Evolutionary conservation across 371 early-diverging fungal genomes (phyloP).

Genomic region (Rhizopus microsporus): DNA sequence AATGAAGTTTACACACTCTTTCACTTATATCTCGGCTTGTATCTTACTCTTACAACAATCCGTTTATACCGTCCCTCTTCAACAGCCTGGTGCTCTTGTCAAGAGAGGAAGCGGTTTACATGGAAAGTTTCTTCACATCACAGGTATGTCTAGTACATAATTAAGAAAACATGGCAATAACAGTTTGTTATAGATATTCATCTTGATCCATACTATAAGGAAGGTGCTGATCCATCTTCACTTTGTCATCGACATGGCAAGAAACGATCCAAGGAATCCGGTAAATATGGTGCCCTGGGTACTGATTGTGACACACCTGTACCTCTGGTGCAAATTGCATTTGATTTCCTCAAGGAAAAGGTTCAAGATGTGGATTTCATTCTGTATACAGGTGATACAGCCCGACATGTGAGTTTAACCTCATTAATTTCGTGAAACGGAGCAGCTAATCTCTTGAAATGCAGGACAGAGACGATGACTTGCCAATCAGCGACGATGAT

Average conservation of each 20-base stretch:
- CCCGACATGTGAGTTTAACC: conserved; percentile 40
- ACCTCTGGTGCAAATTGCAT: conserved; percentile 34
- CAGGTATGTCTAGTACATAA: conserved; percentile 25
- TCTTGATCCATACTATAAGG: conserved; percentile 34
- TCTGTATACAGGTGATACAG: conserved; percentile 54
- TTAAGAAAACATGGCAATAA: neutral
- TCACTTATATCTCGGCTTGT: conserved; percentile 12
- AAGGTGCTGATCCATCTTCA: conserved; percentile 26
- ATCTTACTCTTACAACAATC: conserved; percentile 6
- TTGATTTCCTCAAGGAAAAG: conserved; percentile 35
- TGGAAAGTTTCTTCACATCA: conserved; percentile 48
- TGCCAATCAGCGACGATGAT: conserved; percentile 26
- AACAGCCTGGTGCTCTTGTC: conserved; percentile 10
- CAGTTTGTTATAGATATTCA: conserved; percentile 35
- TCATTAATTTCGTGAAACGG: conserved; percentile 9
- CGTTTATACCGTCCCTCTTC: conserved; percentile 5
- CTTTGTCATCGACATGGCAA: conserved; percentile 30
- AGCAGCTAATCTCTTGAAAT: neutral
- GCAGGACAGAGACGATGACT: conserved; percentile 41
- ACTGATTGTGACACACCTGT: conserved; percentile 44
- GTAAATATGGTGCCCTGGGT: conserved; percentile 41
- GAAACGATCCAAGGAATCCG: conserved; percentile 18
- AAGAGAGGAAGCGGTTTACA: conserved; percentile 17
- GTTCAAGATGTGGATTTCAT: conserved; percentile 46
- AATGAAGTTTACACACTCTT: conserved; percentile 9